Base-by-base conservation (phyloP, 768 basidiomycete genomes). In the Antrodiella citrinella region DNA sequence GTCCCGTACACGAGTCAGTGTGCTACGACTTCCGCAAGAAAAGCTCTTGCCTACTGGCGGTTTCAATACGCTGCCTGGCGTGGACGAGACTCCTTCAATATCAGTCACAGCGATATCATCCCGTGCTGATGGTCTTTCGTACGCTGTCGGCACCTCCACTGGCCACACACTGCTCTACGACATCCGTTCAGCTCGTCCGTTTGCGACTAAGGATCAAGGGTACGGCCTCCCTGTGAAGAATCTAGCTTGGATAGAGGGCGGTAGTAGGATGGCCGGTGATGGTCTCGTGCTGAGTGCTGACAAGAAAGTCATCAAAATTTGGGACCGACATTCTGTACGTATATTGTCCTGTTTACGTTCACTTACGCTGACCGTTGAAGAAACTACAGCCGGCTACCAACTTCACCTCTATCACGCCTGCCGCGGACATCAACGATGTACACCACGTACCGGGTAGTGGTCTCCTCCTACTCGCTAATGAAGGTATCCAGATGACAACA, bases 151-250 rank as follows among this genome's bases (percentile, higher is more conserved):
- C 12, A 97, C 95, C 1, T 92, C 90, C 7, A 91, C 92, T 0
- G 96, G 96, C 0, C 93, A 98, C 62, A 92, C 91, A 0, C 69
- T 98, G 3, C 72, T 99, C 12, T 99, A 98, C 64, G 96, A 99
- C 63, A 80, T 99, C 58, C 86, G 96, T 42, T 82, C 88, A 7
- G 77, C 84, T 3, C 76, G 75, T 35, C 84, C 91, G 20, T 93
- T 87, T 58, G 92, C 91, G 1, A 62, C 82, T 53, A 98, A 99
- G 62, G 96, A 99, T 62, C 96, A 98, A 67, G 96, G 96, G 0
- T 98, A 98, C 58, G 95, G 95, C 1, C 68, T 97, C 42, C 86
- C 94, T 0, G 74, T 99, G 25, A 87, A 86, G 64, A 84, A 74
- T 46, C 78, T 98, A 2, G 65, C 74, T 13, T 99, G 96, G 96